A percentile compares a stretch with the other conserved stretches of the same genome.
phyloP scores from a whole-genome alignment of 768 basidiomycete species.

The Auriscalpium microsporum region DNA sequence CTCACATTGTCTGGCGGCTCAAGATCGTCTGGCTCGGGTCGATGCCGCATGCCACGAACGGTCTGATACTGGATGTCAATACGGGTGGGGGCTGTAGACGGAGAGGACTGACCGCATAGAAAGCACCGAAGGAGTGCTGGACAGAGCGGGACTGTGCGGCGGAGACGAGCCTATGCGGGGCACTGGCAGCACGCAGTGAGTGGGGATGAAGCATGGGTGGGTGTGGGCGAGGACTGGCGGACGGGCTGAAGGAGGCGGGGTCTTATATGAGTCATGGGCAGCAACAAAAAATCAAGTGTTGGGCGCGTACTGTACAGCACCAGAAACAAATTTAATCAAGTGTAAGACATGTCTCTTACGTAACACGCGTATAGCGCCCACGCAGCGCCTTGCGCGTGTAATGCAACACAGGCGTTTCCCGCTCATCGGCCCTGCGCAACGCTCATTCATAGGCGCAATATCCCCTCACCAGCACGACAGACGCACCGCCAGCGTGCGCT shows the following conservation, averaged over 20 bases:
- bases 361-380: too few relatives aligned
- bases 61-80: not conserved
- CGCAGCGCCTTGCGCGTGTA: too few relatives aligned
- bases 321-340: too few relatives aligned
- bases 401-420: too few relatives aligned
- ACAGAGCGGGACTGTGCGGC: slow-evolving; percentile 13
- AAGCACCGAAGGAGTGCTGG: slow-evolving; percentile 36
- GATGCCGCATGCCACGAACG: slow-evolving; percentile 7
- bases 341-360: too few relatives aligned
- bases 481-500: too few relatives aligned
- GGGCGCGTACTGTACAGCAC: too few relatives aligned
- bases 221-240: not conserved
- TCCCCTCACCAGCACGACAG: too few relatives aligned
- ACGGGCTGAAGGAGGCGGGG: not conserved
- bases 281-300: too few relatives aligned
- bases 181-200: not conserved
- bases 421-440: too few relatives aligned
- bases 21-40: slow-evolving; percentile 1
- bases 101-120: slow-evolving; percentile 42
- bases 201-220: slow-evolving; percentile 19
- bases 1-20: slow-evolving; percentile 4
- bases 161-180: slow-evolving; percentile 23
- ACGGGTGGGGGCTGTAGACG: not conserved
- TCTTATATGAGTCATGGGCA: slow-evolving; percentile 4
- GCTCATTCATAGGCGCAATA: too few relatives aligned